These are phyloP conservation scores for Caryopteris hybrid DNA, from an alignment of 305 asterid species.

Conservation along the genomic window DNA sequence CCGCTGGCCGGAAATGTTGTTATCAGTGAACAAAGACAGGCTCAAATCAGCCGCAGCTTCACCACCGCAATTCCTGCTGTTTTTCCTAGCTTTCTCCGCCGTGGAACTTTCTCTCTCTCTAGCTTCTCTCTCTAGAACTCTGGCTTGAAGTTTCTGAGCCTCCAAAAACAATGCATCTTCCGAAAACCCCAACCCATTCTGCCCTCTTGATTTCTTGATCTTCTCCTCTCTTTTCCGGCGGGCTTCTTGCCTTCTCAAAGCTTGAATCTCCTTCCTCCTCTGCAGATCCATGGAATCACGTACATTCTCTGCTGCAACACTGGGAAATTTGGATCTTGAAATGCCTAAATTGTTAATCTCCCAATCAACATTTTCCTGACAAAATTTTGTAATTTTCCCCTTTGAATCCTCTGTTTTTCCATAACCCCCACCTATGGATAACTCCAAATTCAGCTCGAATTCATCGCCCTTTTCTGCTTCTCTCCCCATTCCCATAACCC, in stretches of 20 bases:
- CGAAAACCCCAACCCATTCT: neutral
- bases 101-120: slow-evolving; percentile 30
- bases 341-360: neutral
- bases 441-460: slow-evolving; percentile 57
- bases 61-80: neutral
- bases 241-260: slow-evolving; percentile 51
- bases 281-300: slow-evolving; percentile 23
- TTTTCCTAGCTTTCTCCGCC: slow-evolving; percentile 16
- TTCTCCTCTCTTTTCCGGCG: slow-evolving; percentile 37
- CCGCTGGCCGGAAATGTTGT: too few relatives aligned
- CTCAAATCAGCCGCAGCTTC: slow-evolving; percentile 19
- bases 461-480: slow-evolving; percentile 33
- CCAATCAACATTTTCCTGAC: neutral
- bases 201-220: slow-evolving; percentile 28
- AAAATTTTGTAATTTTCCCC: neutral
- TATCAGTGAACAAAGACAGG: slow-evolving; percentile 18
- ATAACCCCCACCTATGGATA: slow-evolving; percentile 66
- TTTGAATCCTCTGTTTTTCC: slow-evolving; percentile 23
- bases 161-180: slow-evolving; percentile 32
- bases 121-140: slow-evolving; percentile 37
- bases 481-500: slow-evolving; percentile 10
- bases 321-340: slow-evolving; percentile 15
- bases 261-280: slow-evolving; percentile 49
- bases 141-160: slow-evolving; percentile 27
- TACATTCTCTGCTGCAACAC: neutral